These are phyloP conservation scores for Luffa aegyptiaca DNA, from an alignment of 306 rosid genomes.

Conservation along the genomic window DNA sequence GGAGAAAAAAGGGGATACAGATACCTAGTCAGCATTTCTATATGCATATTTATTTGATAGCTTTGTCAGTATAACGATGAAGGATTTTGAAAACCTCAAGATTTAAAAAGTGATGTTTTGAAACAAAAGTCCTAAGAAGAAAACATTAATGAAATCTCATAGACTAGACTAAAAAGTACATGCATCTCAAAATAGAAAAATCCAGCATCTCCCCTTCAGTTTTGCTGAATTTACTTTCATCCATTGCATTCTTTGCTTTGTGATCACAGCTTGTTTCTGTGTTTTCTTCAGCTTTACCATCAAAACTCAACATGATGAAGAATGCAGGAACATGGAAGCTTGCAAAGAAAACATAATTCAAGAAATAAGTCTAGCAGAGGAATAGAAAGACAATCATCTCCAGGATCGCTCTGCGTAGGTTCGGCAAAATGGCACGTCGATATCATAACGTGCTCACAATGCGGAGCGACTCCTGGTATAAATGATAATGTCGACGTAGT, in stretches of 20 bases:
- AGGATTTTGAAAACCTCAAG: background rate
- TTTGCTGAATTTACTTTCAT: background rate
- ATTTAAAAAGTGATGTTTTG: background rate
- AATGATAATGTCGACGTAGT: background rate
- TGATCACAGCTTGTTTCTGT: background rate
- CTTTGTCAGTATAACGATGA: background rate
- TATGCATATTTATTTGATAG: background rate
- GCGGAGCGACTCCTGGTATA: background rate
- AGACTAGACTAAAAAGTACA: background rate
- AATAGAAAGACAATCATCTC: background rate
- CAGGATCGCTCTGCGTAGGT: background rate
- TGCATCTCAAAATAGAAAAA: background rate
- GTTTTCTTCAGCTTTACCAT: background rate
- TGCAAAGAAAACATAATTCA: background rate
- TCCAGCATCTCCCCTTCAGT: background rate
- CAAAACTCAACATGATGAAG: background rate
- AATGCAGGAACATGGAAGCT: background rate
- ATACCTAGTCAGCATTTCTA: background rate
- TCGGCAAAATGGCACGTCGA: background rate
- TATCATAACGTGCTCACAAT: background rate
- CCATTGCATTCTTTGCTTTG: background rate
- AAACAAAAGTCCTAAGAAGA: background rate
- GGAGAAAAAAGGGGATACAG: background rate
- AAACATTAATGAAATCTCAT: background rate
- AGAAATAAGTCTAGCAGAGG: background rate